These are phyloP conservation scores for Magnusiomyces magnusii DNA, from an alignment of 1,139 yeast species.

Conservation along the genomic window DNA sequence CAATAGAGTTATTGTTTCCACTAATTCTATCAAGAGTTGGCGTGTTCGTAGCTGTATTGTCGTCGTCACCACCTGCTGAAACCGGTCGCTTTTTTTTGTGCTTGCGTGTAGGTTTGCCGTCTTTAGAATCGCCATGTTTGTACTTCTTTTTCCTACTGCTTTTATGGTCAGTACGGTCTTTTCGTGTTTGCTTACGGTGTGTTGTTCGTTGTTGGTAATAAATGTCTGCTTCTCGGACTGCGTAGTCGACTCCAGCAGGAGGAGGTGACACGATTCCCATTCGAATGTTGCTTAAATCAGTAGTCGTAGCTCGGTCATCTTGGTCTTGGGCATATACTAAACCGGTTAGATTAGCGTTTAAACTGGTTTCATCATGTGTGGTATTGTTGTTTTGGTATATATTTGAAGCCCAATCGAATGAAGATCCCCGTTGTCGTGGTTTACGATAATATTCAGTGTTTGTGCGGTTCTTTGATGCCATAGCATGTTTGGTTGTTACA, in stretches of 20 bases:
- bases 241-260: slow-evolving; percentile 28
- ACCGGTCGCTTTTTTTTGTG: neutral
- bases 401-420: slow-evolving; percentile 23
- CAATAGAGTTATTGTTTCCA: no score
- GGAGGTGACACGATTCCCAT: slow-evolving; percentile 12
- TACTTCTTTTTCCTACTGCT: neutral
- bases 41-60: neutral
- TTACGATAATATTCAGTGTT: slow-evolving; percentile 24
- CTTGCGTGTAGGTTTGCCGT: neutral
- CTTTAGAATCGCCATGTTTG: no score
- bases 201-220: slow-evolving; percentile 24
- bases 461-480: neutral
- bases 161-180: neutral
- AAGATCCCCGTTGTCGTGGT: slow-evolving; percentile 25
- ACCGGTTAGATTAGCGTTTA: no score
- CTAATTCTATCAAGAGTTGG: neutral
- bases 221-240: slow-evolving; percentile 34
- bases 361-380: no score
- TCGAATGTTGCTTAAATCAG: slow-evolving; percentile 5
- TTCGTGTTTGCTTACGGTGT: slow-evolving; percentile 6
- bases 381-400: neutral
- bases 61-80: neutral
- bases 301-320: neutral
- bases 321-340: no score
- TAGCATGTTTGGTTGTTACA: neutral